A percentile compares a stretch with the other conserved stretches of the same genome.
phyloP scores from a whole-genome alignment of 768 basidiomycete genomes.

The Neoboletus subvelutipes region DNA sequence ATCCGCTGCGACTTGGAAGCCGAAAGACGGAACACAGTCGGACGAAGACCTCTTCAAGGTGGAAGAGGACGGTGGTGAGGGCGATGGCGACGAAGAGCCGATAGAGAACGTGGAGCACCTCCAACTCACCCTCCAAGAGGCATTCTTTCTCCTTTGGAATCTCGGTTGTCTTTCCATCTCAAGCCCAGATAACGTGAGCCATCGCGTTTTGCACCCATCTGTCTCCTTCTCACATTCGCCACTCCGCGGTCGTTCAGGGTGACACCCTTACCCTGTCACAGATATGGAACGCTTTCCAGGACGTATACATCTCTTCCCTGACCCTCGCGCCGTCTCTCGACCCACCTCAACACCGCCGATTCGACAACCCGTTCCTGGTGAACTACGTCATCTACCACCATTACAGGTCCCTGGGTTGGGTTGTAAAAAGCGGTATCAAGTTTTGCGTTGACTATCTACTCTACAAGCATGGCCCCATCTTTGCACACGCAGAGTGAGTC shows the following conservation, averaged over 20 bases:
- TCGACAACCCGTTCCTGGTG: conserved; percentile 92
- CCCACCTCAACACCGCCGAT: conserved; percentile 40
- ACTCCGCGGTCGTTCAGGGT: conserved; percentile 37
- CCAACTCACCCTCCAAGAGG: conserved; percentile 85
- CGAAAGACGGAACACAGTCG: conserved; percentile 31
- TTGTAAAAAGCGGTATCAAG: conserved; percentile 93
- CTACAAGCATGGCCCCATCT: conserved; percentile 93
- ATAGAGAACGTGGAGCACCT: conserved; percentile 84
- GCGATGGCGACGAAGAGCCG: conserved; percentile 45
- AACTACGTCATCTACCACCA: conserved; percentile 92
- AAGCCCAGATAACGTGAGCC: conserved; percentile 61
- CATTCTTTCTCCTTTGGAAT: conserved; percentile 85
- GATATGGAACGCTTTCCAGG: conserved; percentile 67
- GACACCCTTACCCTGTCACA: conserved; percentile 53
- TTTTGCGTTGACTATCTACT: conserved; percentile 95
- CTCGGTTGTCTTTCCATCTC: conserved; percentile 77
- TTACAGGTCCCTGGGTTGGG: conserved; percentile 95
- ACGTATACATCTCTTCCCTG: conserved; percentile 46
- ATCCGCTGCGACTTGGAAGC: conserved; percentile 80
- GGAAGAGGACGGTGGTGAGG: conserved; percentile 25
- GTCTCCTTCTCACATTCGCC: not conserved
- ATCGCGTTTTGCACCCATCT: not conserved
- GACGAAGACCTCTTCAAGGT: conserved; percentile 15
- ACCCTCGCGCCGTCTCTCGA: conserved; percentile 30
- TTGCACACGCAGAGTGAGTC: conserved; percentile 91